Percentiles rank a stretch among this genome's conserved stretches.
These are phyloP conservation scores for Citrus sinensis DNA, from an alignment of 345 rosid species.

Conservation along the genomic window DNA sequence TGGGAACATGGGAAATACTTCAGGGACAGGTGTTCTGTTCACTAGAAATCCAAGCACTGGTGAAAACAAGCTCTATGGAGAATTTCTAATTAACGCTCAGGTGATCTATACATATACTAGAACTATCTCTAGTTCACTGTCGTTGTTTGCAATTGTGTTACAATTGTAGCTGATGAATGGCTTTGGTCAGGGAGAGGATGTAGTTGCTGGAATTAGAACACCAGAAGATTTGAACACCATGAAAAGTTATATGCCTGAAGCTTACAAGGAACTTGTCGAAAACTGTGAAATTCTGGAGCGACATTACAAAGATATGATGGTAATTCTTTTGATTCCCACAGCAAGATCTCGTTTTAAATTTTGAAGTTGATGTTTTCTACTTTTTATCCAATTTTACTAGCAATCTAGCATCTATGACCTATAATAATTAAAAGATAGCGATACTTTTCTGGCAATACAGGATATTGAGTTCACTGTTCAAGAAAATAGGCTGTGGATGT, in stretches of 20 bases:
- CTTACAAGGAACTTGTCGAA: constrained; percentile 80
- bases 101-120: constrained; percentile 20
- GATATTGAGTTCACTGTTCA: constrained; percentile 97
- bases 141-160: not conserved
- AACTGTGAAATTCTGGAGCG: constrained; percentile 79
- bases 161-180: constrained; percentile 14
- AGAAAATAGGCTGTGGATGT: constrained; percentile 93
- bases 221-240: constrained; percentile 78
- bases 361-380: not conserved
- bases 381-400: not conserved
- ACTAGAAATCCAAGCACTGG: constrained; percentile 96
- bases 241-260: constrained; percentile 74
- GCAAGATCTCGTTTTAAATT: not conserved
- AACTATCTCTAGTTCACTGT: not conserved
- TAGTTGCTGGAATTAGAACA: constrained; percentile 94
- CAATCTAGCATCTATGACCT: not conserved
- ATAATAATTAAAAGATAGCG: not conserved
- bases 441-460: constrained; percentile 27
- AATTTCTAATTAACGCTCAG: constrained; percentile 94
- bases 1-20: constrained; percentile 92
- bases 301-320: constrained; percentile 98
- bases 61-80: constrained; percentile 86
- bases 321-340: constrained; percentile 15
- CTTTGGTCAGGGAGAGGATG: constrained; percentile 78
- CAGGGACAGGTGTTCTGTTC: constrained; percentile 94